These are phyloP conservation scores for Colletotrichum paranaense DNA, from an alignment of 2,329 filamentous ascomycete species.

Conservation along the genomic window DNA sequence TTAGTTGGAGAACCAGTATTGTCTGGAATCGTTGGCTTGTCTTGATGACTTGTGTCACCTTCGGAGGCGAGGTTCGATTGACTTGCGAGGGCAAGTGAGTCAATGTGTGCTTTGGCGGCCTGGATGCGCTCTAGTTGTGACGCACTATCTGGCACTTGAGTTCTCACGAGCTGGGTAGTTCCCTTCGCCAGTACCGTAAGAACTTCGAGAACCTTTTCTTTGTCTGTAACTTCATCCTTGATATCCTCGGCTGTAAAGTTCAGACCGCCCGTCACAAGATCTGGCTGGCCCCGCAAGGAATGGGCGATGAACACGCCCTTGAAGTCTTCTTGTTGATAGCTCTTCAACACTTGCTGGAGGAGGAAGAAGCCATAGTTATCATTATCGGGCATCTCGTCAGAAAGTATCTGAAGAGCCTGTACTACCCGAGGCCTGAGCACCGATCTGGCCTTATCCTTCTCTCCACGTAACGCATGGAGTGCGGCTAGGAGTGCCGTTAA, in stretches of 20 bases:
- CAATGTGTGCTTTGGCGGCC: not conserved
- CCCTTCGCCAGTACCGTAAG: not conserved
- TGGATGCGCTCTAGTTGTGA: not conserved
- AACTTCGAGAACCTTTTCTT: not conserved
- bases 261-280: not conserved
- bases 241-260: not conserved
- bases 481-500: not conserved
- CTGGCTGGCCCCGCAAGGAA: not conserved
- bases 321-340: not conserved
- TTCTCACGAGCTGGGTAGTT: not conserved
- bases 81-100: not conserved
- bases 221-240: not conserved
- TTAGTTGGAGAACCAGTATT: not conserved
- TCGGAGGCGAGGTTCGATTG: not conserved
- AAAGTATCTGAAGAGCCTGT: not conserved
- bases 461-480: not conserved
- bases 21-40: not conserved
- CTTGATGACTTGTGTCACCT: not conserved
- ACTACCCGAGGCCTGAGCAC: not conserved
- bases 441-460: not conserved
- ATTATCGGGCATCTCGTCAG: not conserved
- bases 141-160: not conserved
- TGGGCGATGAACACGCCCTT: not conserved
- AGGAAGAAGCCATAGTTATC: not conserved
- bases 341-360: not conserved